Conservation (phyloP, 306 rosid genomes). For the Lagenaria siceraria region DNA sequence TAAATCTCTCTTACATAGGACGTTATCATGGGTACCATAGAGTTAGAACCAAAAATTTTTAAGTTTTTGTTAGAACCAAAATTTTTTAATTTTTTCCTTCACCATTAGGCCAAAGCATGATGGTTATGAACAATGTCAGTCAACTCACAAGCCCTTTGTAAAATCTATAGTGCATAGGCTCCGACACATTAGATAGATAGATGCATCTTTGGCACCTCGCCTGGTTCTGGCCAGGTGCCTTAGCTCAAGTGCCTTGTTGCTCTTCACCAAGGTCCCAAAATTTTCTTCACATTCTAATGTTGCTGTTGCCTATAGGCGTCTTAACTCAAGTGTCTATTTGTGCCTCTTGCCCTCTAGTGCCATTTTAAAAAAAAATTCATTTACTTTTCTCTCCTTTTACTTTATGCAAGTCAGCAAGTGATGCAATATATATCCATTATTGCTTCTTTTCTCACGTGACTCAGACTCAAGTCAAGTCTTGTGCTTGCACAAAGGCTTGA, state of each 20-base stretch:
- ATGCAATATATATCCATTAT: background rate
- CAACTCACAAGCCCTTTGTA: background rate
- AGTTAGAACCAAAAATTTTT: no score
- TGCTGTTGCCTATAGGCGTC: background rate
- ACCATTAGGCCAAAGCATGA: background rate
- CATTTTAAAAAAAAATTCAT: background rate
- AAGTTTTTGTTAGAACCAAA: no score
- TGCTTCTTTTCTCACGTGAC: background rate
- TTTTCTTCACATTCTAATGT: background rate
- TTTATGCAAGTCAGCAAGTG: background rate
- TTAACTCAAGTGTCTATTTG: background rate
- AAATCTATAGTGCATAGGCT: background rate
- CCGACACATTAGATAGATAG: background rate
- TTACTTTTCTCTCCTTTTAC: background rate
- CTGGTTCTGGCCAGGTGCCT: background rate
- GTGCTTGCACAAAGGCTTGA: background rate
- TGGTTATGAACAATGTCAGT: background rate
- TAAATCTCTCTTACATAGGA: no score
- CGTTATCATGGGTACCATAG: no score
- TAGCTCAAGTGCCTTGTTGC: background rate
- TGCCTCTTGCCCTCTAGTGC: background rate
- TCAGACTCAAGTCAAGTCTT: background rate
- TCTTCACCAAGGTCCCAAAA: background rate
- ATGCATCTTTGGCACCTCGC: background rate
- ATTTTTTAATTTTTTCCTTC: background rate